A percentile compares a stretch with the other conserved stretches of the same genome.
These are phyloP conservation scores for Hippophae rhamnoides DNA, from an alignment of 306 rosid species.

Conservation along the genomic window DNA sequence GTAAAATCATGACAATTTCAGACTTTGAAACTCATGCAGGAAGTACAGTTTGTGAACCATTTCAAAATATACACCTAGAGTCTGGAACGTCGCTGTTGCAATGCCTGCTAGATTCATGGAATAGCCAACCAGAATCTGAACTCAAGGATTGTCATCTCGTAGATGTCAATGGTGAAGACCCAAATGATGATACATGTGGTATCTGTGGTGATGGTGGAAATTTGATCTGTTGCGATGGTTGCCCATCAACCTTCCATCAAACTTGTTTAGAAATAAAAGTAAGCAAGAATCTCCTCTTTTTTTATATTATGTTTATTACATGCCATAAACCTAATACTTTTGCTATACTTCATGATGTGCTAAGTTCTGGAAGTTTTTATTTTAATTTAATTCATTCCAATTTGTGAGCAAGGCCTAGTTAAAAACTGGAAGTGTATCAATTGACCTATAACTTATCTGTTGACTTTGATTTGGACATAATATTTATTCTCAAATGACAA, in stretches of 20 bases:
- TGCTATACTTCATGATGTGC: no score
- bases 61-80: slow-evolving; percentile 45
- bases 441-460: no score
- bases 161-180: slow-evolving; percentile 78
- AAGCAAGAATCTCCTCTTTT: slow-evolving; percentile 16
- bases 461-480: no score
- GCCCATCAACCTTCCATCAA: slow-evolving; percentile 96
- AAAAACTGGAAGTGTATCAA: no score
- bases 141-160: slow-evolving; percentile 45
- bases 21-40: slow-evolving; percentile 69
- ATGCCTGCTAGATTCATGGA: slow-evolving; percentile 85
- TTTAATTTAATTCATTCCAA: no score
- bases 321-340: not conserved
- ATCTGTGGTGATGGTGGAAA: slow-evolving; percentile 98
- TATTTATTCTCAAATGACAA: no score
- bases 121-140: slow-evolving; percentile 64
- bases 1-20: slow-evolving; percentile 40
- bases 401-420: no score
- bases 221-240: slow-evolving; percentile 87
- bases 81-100: slow-evolving; percentile 71
- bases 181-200: slow-evolving; percentile 93
- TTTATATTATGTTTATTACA: slow-evolving; percentile 2
- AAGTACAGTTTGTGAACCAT: slow-evolving; percentile 45
- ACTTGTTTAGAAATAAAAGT: slow-evolving; percentile 79
- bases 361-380: no score